Conservation (phyloP, 257 asterid genomes). For the Ilex aquifolium region DNA sequence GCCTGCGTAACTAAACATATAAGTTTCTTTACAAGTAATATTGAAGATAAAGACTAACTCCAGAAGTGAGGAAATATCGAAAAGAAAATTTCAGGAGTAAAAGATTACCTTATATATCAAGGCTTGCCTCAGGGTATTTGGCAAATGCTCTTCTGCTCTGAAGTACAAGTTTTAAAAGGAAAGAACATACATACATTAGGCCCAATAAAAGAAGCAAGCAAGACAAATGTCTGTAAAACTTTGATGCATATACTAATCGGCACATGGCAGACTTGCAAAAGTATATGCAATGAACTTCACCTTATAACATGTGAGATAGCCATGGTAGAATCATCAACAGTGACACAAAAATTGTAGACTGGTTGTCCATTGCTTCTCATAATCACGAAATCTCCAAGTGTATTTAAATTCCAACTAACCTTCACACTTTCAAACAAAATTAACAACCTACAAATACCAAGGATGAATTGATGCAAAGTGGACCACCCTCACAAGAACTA, state of each 20-base stretch:
- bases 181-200: background rate
- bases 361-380: slow-evolving; percentile 99
- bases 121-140: slow-evolving; percentile 94
- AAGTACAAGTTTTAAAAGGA: slow-evolving; percentile 23
- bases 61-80: no score
- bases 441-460: slow-evolving; percentile 18
- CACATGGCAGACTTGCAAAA: no score
- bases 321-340: slow-evolving; percentile 98
- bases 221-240: background rate
- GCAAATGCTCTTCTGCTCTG: slow-evolving; percentile 99
- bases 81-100: no score
- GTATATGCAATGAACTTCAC: slow-evolving; percentile 19
- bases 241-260: no score
- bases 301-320: slow-evolving; percentile 96
- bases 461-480: background rate
- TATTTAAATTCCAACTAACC: slow-evolving; percentile 89
- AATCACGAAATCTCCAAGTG: slow-evolving; percentile 97
- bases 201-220: background rate
- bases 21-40: background rate
- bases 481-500: background rate
- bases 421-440: slow-evolving; percentile 55
- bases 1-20: slow-evolving; percentile 42
- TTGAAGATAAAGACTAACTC: no score
- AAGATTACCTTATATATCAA: slow-evolving; percentile 67
- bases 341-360: slow-evolving; percentile 93